Conservation (phyloP, 371 early-diverging fungal genomes). For the Mucor ambiguus region DNA sequence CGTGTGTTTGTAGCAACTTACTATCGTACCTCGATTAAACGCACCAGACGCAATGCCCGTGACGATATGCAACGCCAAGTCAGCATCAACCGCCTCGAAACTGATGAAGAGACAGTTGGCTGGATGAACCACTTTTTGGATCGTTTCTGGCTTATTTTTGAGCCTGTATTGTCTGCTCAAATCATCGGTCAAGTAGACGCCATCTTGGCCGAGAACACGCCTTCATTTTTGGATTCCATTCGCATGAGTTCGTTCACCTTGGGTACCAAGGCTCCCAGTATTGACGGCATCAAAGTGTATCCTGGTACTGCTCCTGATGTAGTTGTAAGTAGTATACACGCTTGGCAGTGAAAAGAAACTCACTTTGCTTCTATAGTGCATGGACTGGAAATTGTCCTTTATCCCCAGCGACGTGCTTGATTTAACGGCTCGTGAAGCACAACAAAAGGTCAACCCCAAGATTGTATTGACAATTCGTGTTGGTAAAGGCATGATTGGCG, state of each 20-base stretch:
- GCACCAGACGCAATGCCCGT: conserved; percentile 64
- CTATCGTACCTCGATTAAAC: conserved; percentile 70
- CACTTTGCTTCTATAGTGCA: conserved; percentile 39
- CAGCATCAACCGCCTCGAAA: conserved; percentile 45
- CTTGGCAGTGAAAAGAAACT: too few relatives aligned
- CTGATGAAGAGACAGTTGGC: conserved; percentile 82
- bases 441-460: conserved; percentile 80
- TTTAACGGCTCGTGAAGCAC: conserved; percentile 60
- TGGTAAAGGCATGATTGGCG: conserved; percentile 82
- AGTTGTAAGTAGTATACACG: conserved; percentile 69
- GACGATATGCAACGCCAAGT: conserved; percentile 71
- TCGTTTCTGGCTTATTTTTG: conserved; percentile 92
- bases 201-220: conserved; percentile 74
- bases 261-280: conserved; percentile 91
- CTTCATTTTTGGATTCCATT: conserved; percentile 88
- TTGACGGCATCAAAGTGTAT: conserved; percentile 82
- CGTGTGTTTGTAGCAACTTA: conserved; percentile 54
- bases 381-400: conserved; percentile 91
- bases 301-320: conserved; percentile 77
- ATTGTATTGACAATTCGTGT: conserved; percentile 91
- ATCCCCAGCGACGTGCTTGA: conserved; percentile 77
- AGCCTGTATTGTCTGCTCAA: conserved; percentile 82
- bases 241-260: conserved; percentile 91
- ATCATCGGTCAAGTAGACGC: conserved; percentile 74
- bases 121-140: conserved; percentile 95